phyloP scores from a whole-genome alignment of 352 stramenopile species.

The Phytophthora meadii region DNA sequence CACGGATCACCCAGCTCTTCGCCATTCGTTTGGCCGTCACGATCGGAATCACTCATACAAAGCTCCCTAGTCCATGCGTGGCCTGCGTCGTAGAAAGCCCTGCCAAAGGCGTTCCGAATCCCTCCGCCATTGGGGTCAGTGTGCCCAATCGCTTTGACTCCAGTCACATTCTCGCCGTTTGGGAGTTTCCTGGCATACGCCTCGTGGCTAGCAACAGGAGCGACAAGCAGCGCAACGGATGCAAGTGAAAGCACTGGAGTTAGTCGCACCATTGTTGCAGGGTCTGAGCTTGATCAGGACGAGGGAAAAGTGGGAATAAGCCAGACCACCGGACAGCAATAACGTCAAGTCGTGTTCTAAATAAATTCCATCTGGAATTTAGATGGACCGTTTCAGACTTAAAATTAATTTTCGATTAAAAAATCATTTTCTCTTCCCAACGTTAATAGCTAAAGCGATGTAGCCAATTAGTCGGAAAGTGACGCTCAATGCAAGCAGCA shows the following conservation, averaged over 20 bases:
- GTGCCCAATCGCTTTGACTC: conserved; percentile 37
- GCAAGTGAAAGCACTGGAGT: conserved; percentile 4
- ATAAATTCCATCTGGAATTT: background rate
- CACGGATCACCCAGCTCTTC: background rate
- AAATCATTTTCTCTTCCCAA: conserved; percentile 29
- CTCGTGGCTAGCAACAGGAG: conserved; percentile 9
- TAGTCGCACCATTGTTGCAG: conserved; percentile 14
- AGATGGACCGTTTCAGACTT: background rate
- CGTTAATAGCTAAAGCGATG: conserved; percentile 33
- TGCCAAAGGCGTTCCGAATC: conserved; percentile 31
- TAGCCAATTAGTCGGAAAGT: conserved; percentile 41
- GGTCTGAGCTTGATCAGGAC: conserved; percentile 1
- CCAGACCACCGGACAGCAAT: background rate
- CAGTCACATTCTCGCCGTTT: conserved; percentile 38
- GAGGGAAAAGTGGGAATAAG: conserved; percentile 7
- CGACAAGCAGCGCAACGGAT: background rate
- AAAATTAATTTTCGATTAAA: background rate
- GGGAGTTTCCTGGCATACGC: conserved; percentile 25
- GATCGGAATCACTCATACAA: background rate
- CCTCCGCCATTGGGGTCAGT: conserved; percentile 15
- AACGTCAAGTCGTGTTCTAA: background rate
- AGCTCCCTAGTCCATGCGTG: conserved; percentile 7
- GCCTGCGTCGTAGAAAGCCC: conserved; percentile 23
- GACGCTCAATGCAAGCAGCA: conserved; percentile 39
- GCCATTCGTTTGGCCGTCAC: background rate